phyloP scores from a whole-genome alignment of 768 basidiomycete genomes.

The Lactifluus volemus region DNA sequence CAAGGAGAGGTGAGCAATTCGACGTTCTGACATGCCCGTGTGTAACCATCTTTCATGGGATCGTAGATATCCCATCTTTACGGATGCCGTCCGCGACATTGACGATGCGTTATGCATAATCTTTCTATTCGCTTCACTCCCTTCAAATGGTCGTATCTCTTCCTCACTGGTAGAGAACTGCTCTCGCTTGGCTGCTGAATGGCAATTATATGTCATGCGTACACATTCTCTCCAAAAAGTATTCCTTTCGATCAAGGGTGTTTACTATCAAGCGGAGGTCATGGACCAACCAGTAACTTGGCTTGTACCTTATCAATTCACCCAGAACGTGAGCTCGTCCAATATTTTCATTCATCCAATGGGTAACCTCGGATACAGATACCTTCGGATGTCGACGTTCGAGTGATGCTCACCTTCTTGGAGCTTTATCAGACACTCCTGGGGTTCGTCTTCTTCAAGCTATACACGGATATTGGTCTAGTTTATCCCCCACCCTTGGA shows the following conservation, averaged over 20 bases:
- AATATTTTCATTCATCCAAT: not conserved
- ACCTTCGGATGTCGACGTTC: conserved; percentile 91
- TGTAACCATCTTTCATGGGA: not conserved
- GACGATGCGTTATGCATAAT: conserved; percentile 96
- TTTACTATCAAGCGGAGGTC: conserved; percentile 95
- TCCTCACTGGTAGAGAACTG: conserved; percentile 86
- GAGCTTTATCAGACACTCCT: conserved; percentile 96
- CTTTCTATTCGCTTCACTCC: conserved; percentile 85
- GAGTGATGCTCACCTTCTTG: conserved; percentile 96
- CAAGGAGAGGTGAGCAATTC: conserved; percentile 73
- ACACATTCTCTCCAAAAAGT: conserved; percentile 76
- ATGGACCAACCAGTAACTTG: conserved; percentile 90
- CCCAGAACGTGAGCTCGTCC: conserved; percentile 62
- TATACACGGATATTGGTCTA: conserved; percentile 90
- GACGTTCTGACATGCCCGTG: not conserved
- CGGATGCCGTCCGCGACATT: conserved; percentile 91
- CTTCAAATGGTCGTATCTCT: conserved; percentile 75
- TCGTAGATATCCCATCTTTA: conserved; percentile 88
- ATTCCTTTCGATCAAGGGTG: conserved; percentile 95
- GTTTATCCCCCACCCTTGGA: conserved; percentile 95
- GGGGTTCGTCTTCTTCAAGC: conserved; percentile 93
- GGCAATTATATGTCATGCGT: conserved; percentile 95
- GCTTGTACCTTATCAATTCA: conserved; percentile 97
- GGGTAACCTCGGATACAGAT: conserved; percentile 41
- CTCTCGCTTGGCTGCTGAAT: conserved; percentile 82